A percentile compares a stretch with the other conserved stretches of the same genome.
Evolutionary conservation across 179 eudicot species (phyloP).

Genomic region (Amaranthus tricolor): DNA sequence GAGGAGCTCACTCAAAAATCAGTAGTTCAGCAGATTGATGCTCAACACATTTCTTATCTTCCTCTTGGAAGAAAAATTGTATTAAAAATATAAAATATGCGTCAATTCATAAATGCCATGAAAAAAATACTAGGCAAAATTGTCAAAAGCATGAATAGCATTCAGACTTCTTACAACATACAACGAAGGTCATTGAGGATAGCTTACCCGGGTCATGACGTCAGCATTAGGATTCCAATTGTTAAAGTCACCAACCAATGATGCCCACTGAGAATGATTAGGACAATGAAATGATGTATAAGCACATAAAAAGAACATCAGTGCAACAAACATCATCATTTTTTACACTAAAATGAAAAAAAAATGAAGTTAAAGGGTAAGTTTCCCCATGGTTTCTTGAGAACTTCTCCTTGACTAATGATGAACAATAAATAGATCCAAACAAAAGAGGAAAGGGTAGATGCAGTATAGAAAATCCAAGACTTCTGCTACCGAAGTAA

Average conservation of each 20-base stretch:
- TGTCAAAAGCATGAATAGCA: conserved; percentile 12
- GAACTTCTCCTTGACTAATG: not conserved
- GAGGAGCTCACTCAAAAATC: not conserved
- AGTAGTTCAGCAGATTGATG: not conserved
- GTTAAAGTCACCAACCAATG: conserved; percentile 96
- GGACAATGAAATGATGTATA: not conserved
- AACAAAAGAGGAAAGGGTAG: not conserved
- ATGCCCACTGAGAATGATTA: conserved; percentile 56
- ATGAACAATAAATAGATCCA: not conserved
- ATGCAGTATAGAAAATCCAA: not conserved
- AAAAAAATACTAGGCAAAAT: conserved; percentile 3
- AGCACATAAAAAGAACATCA: not conserved
- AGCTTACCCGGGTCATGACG: conserved; percentile 79
- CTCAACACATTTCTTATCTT: conserved; percentile 3
- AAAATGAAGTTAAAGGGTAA: not conserved
- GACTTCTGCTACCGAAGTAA: not conserved
- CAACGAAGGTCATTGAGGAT: not conserved
- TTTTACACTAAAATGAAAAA: not conserved
- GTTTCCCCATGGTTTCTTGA: not conserved
- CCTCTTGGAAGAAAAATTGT: not conserved
- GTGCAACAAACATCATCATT: not conserved
- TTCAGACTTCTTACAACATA: not conserved
- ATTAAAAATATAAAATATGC: not conserved
- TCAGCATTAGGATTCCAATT: conserved; percentile 92
- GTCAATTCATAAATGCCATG: not conserved